These are phyloP conservation scores for Porcisia deanei DNA, from an alignment of 208 protist genomes.

Conservation along the genomic window DNA sequence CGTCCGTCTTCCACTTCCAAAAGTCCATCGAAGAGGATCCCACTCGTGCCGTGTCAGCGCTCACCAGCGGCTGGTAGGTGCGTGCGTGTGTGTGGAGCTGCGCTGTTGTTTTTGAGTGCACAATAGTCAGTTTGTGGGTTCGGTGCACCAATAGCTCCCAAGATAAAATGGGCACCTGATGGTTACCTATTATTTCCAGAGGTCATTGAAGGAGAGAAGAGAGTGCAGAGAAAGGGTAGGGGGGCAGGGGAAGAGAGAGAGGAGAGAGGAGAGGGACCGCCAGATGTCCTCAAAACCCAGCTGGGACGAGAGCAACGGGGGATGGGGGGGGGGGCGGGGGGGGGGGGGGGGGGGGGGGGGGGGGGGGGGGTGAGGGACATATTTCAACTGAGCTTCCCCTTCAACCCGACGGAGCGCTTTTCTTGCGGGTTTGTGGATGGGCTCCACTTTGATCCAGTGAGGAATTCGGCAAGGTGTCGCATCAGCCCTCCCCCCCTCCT, in stretches of 20 bases:
- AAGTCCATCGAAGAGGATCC: constrained; percentile 43
- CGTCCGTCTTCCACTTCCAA: constrained; percentile 43
- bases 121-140: background rate
- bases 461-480: no score
- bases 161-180: no score
- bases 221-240: constrained; percentile 14
- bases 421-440: no score
- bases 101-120: background rate
- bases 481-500: no score
- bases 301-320: background rate
- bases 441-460: no score
- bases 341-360: background rate
- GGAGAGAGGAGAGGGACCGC: background rate
- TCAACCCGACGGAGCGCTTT: no score
- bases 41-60: background rate
- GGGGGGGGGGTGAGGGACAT: background rate
- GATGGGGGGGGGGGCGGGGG: background rate
- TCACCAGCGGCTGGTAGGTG: background rate
- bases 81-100: background rate
- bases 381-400: no score
- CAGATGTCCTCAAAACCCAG: no score
- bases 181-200: no score
- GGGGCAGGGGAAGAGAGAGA: background rate
- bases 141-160: background rate
- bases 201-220: background rate